Conservation (phyloP, 1,139 yeast genomes). For the Pneumocystis wakefieldiae region DNA sequence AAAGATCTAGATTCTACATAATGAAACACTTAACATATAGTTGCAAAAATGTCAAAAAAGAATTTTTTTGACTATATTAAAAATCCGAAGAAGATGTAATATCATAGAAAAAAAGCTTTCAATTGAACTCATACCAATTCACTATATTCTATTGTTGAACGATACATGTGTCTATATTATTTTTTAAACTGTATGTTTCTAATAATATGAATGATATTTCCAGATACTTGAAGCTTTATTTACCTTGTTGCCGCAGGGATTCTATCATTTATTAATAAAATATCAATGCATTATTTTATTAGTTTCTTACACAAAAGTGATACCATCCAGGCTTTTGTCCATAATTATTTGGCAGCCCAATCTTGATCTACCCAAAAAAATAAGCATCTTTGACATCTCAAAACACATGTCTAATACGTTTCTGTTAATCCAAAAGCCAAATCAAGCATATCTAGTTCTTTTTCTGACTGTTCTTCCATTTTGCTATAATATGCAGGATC, state of each 20-base stretch:
- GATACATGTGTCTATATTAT: neutral
- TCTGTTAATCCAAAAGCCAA: conserved; percentile 93
- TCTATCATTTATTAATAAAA: neutral
- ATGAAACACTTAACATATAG: conserved; percentile 4
- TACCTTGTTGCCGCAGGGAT: neutral
- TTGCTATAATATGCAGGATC: conserved; percentile 88
- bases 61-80: conserved; percentile 12
- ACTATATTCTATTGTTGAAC: neutral
- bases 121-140: neutral
- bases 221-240: neutral
- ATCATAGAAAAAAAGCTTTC: neutral
- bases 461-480: conserved; percentile 91
- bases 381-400: neutral
- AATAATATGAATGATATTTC: neutral
- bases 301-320: conserved; percentile 38
- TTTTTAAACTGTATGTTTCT: neutral
- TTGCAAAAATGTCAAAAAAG: conserved; percentile 9
- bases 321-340: conserved; percentile 81
- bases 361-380: conserved; percentile 36
- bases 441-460: conserved; percentile 96
- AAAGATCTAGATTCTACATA: conserved; percentile 3
- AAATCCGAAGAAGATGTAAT: neutral
- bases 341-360: conserved; percentile 86
- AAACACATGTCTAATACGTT: conserved; percentile 25
- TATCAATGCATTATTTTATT: neutral